Conservation (phyloP, 495 filamentous ascomycete species). For the Podospora pseudoanserina region DNA sequence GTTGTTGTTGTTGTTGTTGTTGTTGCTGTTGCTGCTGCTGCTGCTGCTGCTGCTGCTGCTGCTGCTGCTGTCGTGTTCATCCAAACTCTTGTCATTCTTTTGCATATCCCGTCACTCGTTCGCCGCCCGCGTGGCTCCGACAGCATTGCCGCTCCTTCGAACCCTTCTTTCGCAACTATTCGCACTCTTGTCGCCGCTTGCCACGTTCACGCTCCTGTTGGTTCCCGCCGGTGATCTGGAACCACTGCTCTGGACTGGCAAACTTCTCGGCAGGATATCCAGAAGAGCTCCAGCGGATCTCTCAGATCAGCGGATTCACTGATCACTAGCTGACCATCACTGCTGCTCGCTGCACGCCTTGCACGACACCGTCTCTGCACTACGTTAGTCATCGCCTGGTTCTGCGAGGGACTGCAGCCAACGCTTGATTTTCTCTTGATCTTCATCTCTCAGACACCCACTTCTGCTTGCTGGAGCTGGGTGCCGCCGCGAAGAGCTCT, state of each 20-base stretch:
- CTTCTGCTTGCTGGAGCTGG: conserved; percentile 14
- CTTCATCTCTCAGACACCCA: conserved; percentile 33
- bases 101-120: neutral
- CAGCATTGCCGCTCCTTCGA: conserved; percentile 21
- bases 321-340: neutral
- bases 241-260: conserved; percentile 13
- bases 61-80: neutral
- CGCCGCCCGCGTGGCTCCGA: conserved; percentile 19
- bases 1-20: neutral
- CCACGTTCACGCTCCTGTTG: conserved; percentile 7
- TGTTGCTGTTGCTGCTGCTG: neutral
- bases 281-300: conserved; percentile 13
- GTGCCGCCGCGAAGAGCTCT: conserved; percentile 15
- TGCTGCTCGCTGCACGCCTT: conserved; percentile 1
- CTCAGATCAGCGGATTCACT: conserved; percentile 15
- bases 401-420: conserved; percentile 26
- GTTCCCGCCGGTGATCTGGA: conserved; percentile 15
- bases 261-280: conserved; percentile 8
- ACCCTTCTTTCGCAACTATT: conserved; percentile 4
- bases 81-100: neutral
- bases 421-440: conserved; percentile 42
- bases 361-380: conserved; percentile 3
- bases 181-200: conserved; percentile 5
- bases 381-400: conserved; percentile 12
- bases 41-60: neutral